phyloP scores from a whole-genome alignment of 768 basidiomycete species.

The Russula sp. region DNA sequence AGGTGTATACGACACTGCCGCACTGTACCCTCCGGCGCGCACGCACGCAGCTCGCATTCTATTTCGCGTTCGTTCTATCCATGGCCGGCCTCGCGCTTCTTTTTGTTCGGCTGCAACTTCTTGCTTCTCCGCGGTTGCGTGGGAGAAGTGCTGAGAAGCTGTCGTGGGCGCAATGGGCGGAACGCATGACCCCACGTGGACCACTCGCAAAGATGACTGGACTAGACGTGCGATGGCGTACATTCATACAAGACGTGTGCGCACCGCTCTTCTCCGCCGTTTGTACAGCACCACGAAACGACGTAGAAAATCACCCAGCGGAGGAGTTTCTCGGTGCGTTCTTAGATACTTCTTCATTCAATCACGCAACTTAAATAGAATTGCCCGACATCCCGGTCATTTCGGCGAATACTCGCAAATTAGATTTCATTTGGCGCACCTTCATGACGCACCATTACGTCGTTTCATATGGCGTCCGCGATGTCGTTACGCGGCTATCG shows the following conservation, averaged over 20 bases:
- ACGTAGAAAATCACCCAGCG: slow-evolving; percentile 52
- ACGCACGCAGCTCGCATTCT: slow-evolving; percentile 20
- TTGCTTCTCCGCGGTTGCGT: slow-evolving; percentile 30
- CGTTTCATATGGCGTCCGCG: slow-evolving; percentile 50
- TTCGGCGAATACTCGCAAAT: neutral
- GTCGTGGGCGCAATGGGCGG: slow-evolving; percentile 48
- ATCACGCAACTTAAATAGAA: neutral
- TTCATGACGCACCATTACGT: slow-evolving; percentile 66
- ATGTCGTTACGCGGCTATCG: slow-evolving; percentile 51
- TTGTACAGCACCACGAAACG: slow-evolving; percentile 55
- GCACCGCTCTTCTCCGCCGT: slow-evolving; percentile 67
- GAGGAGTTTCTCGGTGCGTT: slow-evolving; percentile 60
- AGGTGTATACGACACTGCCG: slow-evolving; percentile 22
- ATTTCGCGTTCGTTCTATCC: slow-evolving; percentile 38
- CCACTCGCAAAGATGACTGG: slow-evolving; percentile 38
- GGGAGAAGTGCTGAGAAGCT: slow-evolving; percentile 26
- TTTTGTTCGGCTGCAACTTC: slow-evolving; percentile 24
- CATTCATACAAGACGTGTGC: slow-evolving; percentile 49
- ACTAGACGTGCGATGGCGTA: slow-evolving; percentile 45
- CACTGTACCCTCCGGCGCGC: slow-evolving; percentile 19
- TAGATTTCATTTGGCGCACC: slow-evolving; percentile 69
- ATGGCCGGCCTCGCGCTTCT: slow-evolving; percentile 37
- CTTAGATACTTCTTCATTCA: neutral
- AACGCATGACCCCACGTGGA: slow-evolving; percentile 37
- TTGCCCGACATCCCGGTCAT: neutral